These are phyloP conservation scores for Rhizoctonia solani DNA, from an alignment of 1,284 basidiomycete genomes.

Conservation along the genomic window DNA sequence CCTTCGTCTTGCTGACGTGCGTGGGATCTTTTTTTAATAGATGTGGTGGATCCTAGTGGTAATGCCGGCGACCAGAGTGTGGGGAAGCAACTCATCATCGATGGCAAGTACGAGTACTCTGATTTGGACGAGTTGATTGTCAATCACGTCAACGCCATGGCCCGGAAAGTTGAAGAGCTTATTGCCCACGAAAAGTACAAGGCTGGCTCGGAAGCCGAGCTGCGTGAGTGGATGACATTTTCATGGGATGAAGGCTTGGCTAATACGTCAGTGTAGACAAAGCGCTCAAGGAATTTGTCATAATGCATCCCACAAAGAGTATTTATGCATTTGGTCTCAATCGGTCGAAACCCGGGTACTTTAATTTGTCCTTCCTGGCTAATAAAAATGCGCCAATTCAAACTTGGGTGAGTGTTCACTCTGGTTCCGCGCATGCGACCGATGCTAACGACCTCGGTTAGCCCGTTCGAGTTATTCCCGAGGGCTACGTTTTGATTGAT, in stretches of 20 bases:
- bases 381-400: constrained; percentile 90
- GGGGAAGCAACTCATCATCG: constrained; percentile 73
- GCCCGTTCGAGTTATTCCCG: constrained; percentile 88
- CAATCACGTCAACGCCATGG: constrained; percentile 95
- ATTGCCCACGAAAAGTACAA: constrained; percentile 98
- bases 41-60: constrained; percentile 87
- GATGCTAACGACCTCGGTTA: constrained; percentile 44
- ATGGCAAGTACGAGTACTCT: constrained; percentile 81
- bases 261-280: constrained; percentile 58
- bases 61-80: constrained; percentile 69
- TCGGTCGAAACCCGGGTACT: constrained; percentile 86
- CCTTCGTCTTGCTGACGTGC: constrained; percentile 31
- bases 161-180: constrained; percentile 91
- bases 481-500: constrained; percentile 87
- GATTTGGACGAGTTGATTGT: constrained; percentile 98
- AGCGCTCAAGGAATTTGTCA: constrained; percentile 87
- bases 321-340: constrained; percentile 97
- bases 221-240: constrained; percentile 63
- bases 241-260: not conserved
- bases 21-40: constrained; percentile 56
- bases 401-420: constrained; percentile 70
- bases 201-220: constrained; percentile 81
- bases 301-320: constrained; percentile 91
- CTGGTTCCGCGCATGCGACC: not conserved
- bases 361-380: constrained; percentile 91